Percentiles rank a stretch among this genome's conserved stretches.
Evolutionary conservation across 768 basidiomycete genomes (phyloP).

Genomic region (Mycena venus): DNA sequence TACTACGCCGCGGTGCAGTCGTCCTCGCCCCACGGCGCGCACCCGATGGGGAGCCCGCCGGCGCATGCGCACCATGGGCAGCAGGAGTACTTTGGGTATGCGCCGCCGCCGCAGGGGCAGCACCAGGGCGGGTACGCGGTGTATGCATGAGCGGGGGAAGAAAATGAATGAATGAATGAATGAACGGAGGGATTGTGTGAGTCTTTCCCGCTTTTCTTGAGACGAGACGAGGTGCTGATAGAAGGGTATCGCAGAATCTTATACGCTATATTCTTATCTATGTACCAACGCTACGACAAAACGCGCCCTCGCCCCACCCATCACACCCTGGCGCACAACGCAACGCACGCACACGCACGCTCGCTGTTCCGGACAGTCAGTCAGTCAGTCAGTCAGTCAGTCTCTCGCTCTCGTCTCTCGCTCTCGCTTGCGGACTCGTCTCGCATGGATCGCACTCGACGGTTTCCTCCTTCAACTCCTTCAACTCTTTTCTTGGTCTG

Average conservation of each 20-base stretch:
- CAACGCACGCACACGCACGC: neutral
- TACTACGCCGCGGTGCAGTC: slow-evolving; percentile 25
- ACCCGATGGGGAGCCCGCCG: no score
- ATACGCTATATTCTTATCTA: slow-evolving; percentile 9
- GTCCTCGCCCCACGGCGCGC: neutral
- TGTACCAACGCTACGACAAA: neutral
- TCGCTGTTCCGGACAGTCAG: neutral
- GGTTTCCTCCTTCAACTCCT: no score
- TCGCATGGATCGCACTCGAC: no score
- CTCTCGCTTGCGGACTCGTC: no score
- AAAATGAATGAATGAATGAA: neutral
- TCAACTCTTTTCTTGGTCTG: no score
- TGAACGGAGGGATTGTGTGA: neutral
- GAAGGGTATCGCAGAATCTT: neutral
- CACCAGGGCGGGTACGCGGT: neutral
- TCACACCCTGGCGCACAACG: no score
- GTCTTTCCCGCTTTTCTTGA: neutral
- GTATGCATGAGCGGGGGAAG: neutral
- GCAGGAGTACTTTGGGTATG: neutral
- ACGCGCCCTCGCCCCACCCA: neutral
- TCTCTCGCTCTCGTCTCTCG: no score
- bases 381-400: no score
- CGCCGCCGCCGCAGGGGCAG: neutral
- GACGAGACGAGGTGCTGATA: neutral
- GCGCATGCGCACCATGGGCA: neutral